Percentiles rank a stretch among this genome's conserved stretches.
phyloP scores from a whole-genome alignment of 1,284 basidiomycete species.

The Sanghuangporus sanghuang region DNA sequence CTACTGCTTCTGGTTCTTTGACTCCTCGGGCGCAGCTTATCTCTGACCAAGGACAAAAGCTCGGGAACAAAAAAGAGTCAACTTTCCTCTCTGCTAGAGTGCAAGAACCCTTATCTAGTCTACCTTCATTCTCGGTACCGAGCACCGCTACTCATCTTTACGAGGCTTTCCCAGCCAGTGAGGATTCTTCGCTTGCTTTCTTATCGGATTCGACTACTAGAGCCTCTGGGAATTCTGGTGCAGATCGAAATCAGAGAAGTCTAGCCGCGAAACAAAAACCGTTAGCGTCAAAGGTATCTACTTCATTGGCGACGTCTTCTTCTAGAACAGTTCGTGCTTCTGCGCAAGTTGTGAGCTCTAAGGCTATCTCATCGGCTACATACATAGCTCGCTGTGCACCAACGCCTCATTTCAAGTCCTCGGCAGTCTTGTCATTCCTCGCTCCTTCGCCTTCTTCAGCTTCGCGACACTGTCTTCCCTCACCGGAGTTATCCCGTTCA shows the following conservation, averaged over 20 bases:
- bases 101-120: not conserved
- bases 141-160: constrained; percentile 11
- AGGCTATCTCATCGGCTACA: not conserved
- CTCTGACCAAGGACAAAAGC: not conserved
- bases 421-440: not conserved
- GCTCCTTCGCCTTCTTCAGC: not conserved
- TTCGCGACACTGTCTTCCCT: not conserved
- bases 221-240: not conserved
- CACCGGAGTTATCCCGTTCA: not conserved
- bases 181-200: not conserved
- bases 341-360: not conserved
- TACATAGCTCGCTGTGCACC: constrained; percentile 11
- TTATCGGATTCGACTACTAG: not conserved
- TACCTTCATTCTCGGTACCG: constrained; percentile 12
- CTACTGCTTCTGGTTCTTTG: not conserved
- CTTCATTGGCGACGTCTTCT: not conserved
- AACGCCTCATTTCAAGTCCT: constrained; percentile 1
- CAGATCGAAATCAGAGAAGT: not conserved
- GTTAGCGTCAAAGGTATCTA: not conserved
- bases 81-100: not conserved
- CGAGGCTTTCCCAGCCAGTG: not conserved
- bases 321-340: not conserved
- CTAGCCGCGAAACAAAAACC: not conserved
- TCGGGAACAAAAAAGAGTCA: not conserved
- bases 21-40: not conserved